Evolutionary conservation across 2,329 filamentous ascomycete species (phyloP).

Genomic region (Westerdykella aurantiaca): DNA sequence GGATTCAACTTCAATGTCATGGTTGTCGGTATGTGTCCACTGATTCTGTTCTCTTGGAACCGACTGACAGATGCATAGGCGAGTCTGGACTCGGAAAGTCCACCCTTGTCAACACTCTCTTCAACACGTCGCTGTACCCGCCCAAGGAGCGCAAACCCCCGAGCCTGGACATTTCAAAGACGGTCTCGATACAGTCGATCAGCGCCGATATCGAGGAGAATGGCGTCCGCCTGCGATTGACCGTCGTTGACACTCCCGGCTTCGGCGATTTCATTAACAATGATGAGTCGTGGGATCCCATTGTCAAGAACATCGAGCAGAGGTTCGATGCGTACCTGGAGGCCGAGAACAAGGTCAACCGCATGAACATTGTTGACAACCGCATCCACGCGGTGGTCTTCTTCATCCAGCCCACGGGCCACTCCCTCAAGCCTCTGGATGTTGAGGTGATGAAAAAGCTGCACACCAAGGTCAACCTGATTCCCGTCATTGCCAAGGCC

Average conservation of each 20-base stretch:
- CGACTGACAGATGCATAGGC: constrained; percentile 52
- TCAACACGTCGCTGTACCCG: constrained; percentile 98
- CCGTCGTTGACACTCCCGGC: constrained; percentile 94
- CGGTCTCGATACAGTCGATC: constrained; percentile 50
- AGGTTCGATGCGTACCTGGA: constrained; percentile 97
- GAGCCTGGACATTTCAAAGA: constrained; percentile 95
- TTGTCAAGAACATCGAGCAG: constrained; percentile 99
- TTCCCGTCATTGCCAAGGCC: constrained; percentile 97
- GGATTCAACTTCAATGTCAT: constrained; percentile 99
- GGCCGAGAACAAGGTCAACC: constrained; percentile 99
- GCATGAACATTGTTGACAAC: constrained; percentile 99
- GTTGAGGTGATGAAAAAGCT: constrained; percentile 99
- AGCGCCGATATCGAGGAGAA: constrained; percentile 83
- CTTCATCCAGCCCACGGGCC: constrained; percentile 98
- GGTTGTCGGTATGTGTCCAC: constrained; percentile 81
- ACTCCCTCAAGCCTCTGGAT: constrained; percentile 96
- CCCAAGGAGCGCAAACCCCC: constrained; percentile 98
- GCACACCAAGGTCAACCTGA: constrained; percentile 99
- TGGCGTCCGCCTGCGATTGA: constrained; percentile 89
- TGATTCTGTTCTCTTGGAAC: constrained; percentile 1
- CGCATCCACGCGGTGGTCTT: constrained; percentile 98
- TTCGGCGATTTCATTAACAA: constrained; percentile 99
- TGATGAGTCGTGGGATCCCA: constrained; percentile 97
- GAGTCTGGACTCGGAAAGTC: constrained; percentile 99
- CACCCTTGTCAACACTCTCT: constrained; percentile 96